Evolutionary conservation across 805 yeast genomes (phyloP), one percentile per base, ranked within the genome.

Genomic region (Clavispora asparagi): DNA sequence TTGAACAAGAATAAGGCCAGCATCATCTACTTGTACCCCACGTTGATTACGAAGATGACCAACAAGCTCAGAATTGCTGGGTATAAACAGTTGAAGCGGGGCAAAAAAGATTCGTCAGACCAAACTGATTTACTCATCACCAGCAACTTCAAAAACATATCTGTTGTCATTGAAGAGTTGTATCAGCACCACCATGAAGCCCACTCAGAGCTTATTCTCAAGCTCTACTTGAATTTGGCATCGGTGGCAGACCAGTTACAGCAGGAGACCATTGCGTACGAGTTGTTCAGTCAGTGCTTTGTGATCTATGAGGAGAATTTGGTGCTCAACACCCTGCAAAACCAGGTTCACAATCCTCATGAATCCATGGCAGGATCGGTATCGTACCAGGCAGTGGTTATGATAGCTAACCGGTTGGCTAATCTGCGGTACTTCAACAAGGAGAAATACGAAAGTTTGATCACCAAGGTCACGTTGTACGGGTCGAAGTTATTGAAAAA

Each of bases 401-500:
- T 65, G 44, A 74, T 79, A 7, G 74, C 76, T 19, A 76, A 74
- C 51, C 75, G 71, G 47, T 59, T 79, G 48, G 64, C 69, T 38
- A 61, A 60, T 14, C 66, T 73, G 48, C 66, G 77, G 42, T 69
- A 70, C 45, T 67, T 79, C 60, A 71, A 73, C 40, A 67, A 73
- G 40, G 95, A 86, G 29, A 87, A 81, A 62, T 92, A 87, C 64
- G 94, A 89, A 55, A 78, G 81, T 4, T 71, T 92, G 54, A 89
- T 91, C 42, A 86, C 95, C 13, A 85, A 90, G 62, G 77, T 91
- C 40, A 89, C 97, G 1, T 68, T 91, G 41, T 88, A 89, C 58
- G 95, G 96, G 6, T 87, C 96, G 12, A 88, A 87, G 63, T 73
- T 94, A 42, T 73, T 92, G 58, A 89, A 87, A 63, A 92, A 92